Percentiles rank a stretch among this genome's conserved stretches.
Evolutionary conservation across 495 filamentous ascomycete genomes (phyloP).

Genomic region (Venustampulla echinocandica): DNA sequence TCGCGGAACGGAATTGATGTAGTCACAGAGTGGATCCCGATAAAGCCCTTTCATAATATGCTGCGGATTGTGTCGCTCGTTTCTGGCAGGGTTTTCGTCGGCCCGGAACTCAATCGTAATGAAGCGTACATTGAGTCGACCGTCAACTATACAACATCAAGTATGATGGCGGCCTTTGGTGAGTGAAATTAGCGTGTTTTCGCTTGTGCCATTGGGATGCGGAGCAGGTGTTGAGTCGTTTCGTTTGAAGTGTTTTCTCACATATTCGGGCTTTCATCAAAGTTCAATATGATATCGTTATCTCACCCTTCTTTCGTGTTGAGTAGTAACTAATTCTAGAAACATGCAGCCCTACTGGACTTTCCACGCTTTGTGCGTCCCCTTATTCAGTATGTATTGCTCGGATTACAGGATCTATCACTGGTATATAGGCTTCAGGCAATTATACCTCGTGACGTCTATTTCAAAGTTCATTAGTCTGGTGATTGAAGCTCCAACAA

Average conservation of each 20-base stretch:
- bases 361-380: background rate
- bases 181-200: background rate
- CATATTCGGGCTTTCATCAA: background rate
- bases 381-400: background rate
- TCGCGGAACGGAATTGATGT: background rate
- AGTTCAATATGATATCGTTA: background rate
- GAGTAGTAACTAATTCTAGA: background rate
- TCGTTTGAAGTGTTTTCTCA: background rate
- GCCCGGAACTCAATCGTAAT: constrained; percentile 41
- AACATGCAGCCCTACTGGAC: background rate
- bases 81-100: constrained; percentile 51
- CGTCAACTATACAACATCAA: constrained; percentile 41
- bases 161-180: background rate
- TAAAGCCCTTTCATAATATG: constrained; percentile 30
- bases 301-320: background rate
- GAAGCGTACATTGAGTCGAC: constrained; percentile 46
- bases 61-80: constrained; percentile 44
- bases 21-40: constrained; percentile 26
- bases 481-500: background rate
- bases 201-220: background rate
- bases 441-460: background rate
- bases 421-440: background rate
- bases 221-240: background rate
- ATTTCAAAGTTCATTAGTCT: background rate
- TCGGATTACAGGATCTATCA: background rate